Conservation (phyloP, 2,329 filamentous ascomycete species). For the Endothia cerciana region DNA sequence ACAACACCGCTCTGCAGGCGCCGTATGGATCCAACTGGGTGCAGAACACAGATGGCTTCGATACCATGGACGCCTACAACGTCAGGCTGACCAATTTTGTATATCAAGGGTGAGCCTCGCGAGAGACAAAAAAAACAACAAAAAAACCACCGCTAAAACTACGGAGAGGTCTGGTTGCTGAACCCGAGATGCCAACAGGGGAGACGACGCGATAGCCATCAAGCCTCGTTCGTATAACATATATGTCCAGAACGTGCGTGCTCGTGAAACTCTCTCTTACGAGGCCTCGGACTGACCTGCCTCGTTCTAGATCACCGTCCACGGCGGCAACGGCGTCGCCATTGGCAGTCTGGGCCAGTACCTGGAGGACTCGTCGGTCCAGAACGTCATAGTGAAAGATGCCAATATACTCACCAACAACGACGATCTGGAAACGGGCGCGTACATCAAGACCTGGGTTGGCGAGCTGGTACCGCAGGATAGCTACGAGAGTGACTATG, state of each 20-base stretch:
- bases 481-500: constrained; percentile 52
- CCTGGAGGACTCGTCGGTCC: constrained; percentile 55
- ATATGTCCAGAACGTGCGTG: constrained; percentile 47
- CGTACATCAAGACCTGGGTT: constrained; percentile 62
- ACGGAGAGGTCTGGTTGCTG: not conserved
- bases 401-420: constrained; percentile 50
- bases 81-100: constrained; percentile 53
- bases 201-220: constrained; percentile 61
- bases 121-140: not conserved
- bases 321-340: constrained; percentile 59
- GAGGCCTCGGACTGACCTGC: constrained; percentile 1
- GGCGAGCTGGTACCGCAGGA: constrained; percentile 50
- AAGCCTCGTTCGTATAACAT: constrained; percentile 60
- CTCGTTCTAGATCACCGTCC: constrained; percentile 43
- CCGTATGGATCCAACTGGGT: constrained; percentile 59
- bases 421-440: constrained; percentile 50
- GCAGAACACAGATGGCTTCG: constrained; percentile 61
- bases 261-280: not conserved
- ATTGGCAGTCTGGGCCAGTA: constrained; percentile 61
- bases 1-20: constrained; percentile 53
- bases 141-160: not conserved
- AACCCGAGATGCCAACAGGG: constrained; percentile 31
- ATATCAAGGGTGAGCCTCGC: constrained; percentile 48
- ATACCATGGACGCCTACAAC: constrained; percentile 59
- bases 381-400: constrained; percentile 52